A percentile compares a stretch with the other conserved stretches of the same genome.
phyloP scores from a whole-genome alignment of 2,329 filamentous ascomycete species.

The Cylindrodendrum hubeiense region DNA sequence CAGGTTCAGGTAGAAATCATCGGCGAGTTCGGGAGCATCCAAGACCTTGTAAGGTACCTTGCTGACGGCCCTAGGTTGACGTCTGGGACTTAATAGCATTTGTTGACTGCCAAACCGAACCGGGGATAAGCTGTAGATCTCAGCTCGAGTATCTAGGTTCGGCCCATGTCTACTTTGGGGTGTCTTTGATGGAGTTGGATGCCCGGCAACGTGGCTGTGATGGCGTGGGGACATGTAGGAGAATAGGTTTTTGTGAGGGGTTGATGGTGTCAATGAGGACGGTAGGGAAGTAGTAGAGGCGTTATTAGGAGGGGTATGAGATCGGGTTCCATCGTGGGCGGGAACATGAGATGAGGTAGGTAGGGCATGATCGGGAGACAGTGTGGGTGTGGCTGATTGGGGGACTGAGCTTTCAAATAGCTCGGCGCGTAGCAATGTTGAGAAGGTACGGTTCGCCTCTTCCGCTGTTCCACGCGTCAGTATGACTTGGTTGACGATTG shows the following conservation, averaged over 20 bases:
- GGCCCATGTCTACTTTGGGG: slow-evolving; percentile 89
- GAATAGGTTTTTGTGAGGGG: slow-evolving; percentile 97
- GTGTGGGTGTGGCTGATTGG: slow-evolving; percentile 76
- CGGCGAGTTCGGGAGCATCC: slow-evolving; percentile 93
- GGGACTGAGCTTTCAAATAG: slow-evolving; percentile 93
- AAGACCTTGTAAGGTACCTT: slow-evolving; percentile 99
- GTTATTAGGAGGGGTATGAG: slow-evolving; percentile 84
- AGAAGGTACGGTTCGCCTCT: slow-evolving; percentile 95
- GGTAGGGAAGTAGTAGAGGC: slow-evolving; percentile 72
- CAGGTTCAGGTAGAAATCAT: slow-evolving; percentile 97
- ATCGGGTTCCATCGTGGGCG: slow-evolving; percentile 75
- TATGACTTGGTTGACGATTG: not conserved
- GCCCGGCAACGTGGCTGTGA: slow-evolving; percentile 77
- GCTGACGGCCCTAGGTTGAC: slow-evolving; percentile 89
- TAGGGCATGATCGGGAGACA: slow-evolving; percentile 70
- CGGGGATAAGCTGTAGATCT: slow-evolving; percentile 95
- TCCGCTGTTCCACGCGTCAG: slow-evolving; percentile 68
- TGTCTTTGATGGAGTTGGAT: slow-evolving; percentile 89
- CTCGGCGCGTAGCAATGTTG: slow-evolving; percentile 87
- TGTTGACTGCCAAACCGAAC: slow-evolving; percentile 94
- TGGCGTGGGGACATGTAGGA: slow-evolving; percentile 85
- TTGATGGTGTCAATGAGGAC: slow-evolving; percentile 87
- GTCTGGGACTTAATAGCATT: slow-evolving; percentile 90
- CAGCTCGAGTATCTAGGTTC: slow-evolving; percentile 89
- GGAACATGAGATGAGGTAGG: slow-evolving; percentile 65